Evolutionary conservation across 2,329 filamentous ascomycete genomes (phyloP).

Genomic region (Colletotrichum sp.): DNA sequence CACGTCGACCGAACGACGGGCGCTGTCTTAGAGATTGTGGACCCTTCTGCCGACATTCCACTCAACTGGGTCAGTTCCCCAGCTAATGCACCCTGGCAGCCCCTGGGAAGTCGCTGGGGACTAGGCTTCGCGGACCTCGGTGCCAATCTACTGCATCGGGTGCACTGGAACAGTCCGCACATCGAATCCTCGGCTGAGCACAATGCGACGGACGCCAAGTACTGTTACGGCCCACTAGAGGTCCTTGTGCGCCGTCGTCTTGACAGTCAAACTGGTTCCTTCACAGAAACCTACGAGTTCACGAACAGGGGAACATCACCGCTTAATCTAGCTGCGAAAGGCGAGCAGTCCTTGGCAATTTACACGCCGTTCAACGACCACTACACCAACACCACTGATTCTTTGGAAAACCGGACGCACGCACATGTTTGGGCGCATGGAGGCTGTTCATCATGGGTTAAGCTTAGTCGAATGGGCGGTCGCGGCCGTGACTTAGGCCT

Average conservation of each 20-base stretch:
- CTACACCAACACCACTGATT: conserved; percentile 17
- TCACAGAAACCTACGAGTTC: conserved; percentile 14
- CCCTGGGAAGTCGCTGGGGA: conserved; percentile 17
- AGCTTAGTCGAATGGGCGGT: conserved; percentile 19
- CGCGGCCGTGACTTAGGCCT: conserved; percentile 10
- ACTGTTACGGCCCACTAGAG: neutral
- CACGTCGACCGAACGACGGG: conserved; percentile 5
- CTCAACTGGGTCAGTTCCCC: conserved; percentile 18
- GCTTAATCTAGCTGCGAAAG: neutral
- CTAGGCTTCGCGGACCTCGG: conserved; percentile 14
- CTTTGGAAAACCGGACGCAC: neutral
- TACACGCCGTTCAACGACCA: conserved; percentile 20
- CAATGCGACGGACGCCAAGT: neutral
- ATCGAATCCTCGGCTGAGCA: neutral
- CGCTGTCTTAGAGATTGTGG: conserved; percentile 4
- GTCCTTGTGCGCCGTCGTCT: neutral
- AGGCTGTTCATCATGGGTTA: conserved; percentile 13
- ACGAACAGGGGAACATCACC: neutral
- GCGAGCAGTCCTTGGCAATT: conserved; percentile 10
- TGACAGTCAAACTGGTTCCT: neutral
- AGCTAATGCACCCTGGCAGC: conserved; percentile 19
- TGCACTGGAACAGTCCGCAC: conserved; percentile 10
- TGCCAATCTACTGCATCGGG: neutral
- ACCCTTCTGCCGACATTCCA: neutral
- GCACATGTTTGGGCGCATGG: conserved; percentile 17